A percentile compares a stretch with the other conserved stretches of the same genome.
Evolutionary conservation across 2,329 filamentous ascomycete species (phyloP).

Genomic region (Xylariaceae sp.): DNA sequence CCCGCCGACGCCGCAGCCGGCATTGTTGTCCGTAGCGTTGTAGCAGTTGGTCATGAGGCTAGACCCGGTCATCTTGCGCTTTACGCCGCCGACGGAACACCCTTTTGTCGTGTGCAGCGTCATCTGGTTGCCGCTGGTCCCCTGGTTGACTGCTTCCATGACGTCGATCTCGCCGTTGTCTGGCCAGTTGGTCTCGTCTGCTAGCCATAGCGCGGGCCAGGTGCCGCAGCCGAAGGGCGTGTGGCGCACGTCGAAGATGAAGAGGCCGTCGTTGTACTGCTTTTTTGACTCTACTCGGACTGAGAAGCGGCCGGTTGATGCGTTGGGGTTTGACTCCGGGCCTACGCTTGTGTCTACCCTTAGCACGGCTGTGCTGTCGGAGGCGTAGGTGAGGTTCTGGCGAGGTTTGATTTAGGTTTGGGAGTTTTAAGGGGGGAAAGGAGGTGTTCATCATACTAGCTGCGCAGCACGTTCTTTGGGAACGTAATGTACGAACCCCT

Average conservation of each 20-base stretch:
- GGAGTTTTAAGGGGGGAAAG: neutral
- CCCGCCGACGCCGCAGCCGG: conserved; percentile 54
- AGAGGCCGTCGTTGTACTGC: conserved; percentile 60
- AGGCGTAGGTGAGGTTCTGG: conserved; percentile 61
- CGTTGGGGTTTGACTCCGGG: conserved; percentile 43
- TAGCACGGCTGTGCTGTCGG: conserved; percentile 49
- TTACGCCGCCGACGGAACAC: conserved; percentile 52
- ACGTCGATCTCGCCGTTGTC: conserved; percentile 61
- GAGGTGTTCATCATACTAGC: conserved; percentile 36
- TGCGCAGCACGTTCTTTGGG: conserved; percentile 38
- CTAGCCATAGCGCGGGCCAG: conserved; percentile 65
- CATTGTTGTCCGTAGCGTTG: conserved; percentile 48
- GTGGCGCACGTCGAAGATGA: conserved; percentile 63
- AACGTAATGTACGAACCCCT: conserved; percentile 53
- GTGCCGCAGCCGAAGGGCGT: conserved; percentile 60
- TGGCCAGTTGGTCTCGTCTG: conserved; percentile 59
- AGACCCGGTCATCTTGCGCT: conserved; percentile 50
- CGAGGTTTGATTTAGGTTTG: conserved; percentile 3
- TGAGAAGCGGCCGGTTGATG: conserved; percentile 57
- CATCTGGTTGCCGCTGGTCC: conserved; percentile 52
- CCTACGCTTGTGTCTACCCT: conserved; percentile 58
- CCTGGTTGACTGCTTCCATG: conserved; percentile 56
- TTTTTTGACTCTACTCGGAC: conserved; percentile 59
- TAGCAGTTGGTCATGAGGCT: conserved; percentile 45
- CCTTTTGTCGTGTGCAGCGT: conserved; percentile 53